Conservation (phyloP, 75 land plant species). For the Sequoiadendron giganteum region DNA sequence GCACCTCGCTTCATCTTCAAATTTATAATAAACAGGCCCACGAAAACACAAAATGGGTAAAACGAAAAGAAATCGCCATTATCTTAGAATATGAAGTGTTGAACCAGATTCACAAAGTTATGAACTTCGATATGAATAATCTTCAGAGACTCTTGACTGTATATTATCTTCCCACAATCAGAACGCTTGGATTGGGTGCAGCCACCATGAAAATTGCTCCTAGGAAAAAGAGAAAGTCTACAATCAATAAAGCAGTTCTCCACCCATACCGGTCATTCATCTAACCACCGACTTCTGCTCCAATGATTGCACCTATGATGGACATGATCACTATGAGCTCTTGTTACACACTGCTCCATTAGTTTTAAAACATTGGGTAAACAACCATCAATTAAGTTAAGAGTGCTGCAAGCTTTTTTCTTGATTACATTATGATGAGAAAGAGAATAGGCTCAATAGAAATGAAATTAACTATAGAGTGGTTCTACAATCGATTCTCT, state of each 20-base stretch:
- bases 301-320: constrained; percentile 79
- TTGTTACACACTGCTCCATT: constrained; percentile 18
- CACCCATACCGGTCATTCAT: constrained; percentile 71
- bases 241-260: constrained; percentile 37
- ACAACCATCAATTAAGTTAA: constrained; percentile 3
- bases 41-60: too few species aligned
- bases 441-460: constrained; percentile 9
- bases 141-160: too few species aligned
- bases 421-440: too few species aligned
- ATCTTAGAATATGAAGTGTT: too few species aligned
- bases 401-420: constrained; percentile 17
- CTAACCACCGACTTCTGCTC: constrained; percentile 74
- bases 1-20: too few species aligned
- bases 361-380: too few species aligned
- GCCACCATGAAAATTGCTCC: constrained; percentile 79
- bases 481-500: constrained; percentile 43
- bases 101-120: too few species aligned
- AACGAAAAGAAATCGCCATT: too few species aligned
- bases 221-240: constrained; percentile 65
- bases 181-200: constrained; percentile 45
- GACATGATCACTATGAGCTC: constrained; percentile 83
- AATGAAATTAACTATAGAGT: constrained; percentile 50
- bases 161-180: constrained; percentile 66
- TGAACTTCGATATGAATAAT: too few species aligned
- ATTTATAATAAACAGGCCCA: too few species aligned